A percentile compares a stretch with the other conserved stretches of the same genome.
Evolutionary conservation across 352 stramenopile genomes (phyloP).

Genomic region (Phytophthora sp.): DNA sequence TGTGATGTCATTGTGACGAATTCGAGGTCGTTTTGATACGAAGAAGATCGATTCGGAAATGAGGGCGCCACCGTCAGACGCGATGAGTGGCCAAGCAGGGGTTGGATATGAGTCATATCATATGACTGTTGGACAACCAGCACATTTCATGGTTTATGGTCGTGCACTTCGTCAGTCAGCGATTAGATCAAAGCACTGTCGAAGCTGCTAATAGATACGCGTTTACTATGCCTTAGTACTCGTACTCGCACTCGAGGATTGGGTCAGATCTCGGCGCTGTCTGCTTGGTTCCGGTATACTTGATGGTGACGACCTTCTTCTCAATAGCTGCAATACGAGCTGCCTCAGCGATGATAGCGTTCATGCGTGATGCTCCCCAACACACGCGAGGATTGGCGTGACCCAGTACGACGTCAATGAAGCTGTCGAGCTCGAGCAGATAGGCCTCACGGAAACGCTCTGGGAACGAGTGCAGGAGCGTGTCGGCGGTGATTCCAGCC

Average conservation of each 20-base stretch:
- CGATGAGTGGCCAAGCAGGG: slow-evolving; percentile 5
- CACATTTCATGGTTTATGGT: slow-evolving; percentile 15
- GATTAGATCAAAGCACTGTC: not conserved
- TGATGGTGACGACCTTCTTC: slow-evolving; percentile 72
- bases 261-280: slow-evolving; percentile 47
- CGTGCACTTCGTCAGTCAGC: slow-evolving; percentile 10
- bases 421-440: slow-evolving; percentile 83
- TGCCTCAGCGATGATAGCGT: slow-evolving; percentile 77
- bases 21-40: not conserved
- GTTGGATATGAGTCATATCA: too few species aligned
- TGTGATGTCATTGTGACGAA: slow-evolving; percentile 18
- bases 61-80: slow-evolving; percentile 24
- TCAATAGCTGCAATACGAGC: slow-evolving; percentile 67
- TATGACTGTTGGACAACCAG: too few species aligned
- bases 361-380: slow-evolving; percentile 79
- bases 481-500: slow-evolving; percentile 60
- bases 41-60: slow-evolving; percentile 16
- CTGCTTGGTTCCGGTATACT: slow-evolving; percentile 62
- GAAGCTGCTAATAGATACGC: too few species aligned
- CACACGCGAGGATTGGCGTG: slow-evolving; percentile 53
- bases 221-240: slow-evolving; percentile 36
- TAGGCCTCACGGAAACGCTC: slow-evolving; percentile 90
- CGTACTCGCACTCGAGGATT: slow-evolving; percentile 62
- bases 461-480: slow-evolving; percentile 86
- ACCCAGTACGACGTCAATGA: slow-evolving; percentile 65